Evolutionary conservation across 306 rosid genomes (phyloP), one percentile per base, ranked within the genome.

Genomic region (Cicer cuneatum): DNA sequence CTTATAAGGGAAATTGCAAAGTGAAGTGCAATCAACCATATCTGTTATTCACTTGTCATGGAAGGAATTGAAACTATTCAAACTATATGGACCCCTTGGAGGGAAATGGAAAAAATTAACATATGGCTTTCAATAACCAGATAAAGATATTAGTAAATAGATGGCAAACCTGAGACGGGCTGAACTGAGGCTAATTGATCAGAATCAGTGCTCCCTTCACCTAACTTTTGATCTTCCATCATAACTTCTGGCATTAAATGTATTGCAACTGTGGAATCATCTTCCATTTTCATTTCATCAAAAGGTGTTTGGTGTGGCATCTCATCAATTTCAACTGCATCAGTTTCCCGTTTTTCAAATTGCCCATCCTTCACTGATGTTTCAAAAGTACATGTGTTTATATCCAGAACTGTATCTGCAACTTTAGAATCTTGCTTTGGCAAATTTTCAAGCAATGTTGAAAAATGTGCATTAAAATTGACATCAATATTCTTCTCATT

Each of bases 141-240:
- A 67, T 15, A 58, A 53, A 69, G 56, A 53, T 43, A 41, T 2
- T 5, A 57, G 73, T 42, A 14, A 43, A 43, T 21, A 5, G 35
- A 57, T 40, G 47, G 56, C 15, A 21, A 78, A 86, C 92, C 96
- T 82, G 86, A 68, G 54, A 53, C 48, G 74, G 84, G 72, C 49
- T 69, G 83, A 83, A 74, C 73, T 6, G 53, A 11, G 59, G 77
- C 52, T 15, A 35, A 64, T 59, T 79, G 80, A 48, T 67, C 75
- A 59, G 66, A 62, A 57, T 46, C 71, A 37, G 68, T 43, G 69
- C 78, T 79, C 70, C 53, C 74, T 63, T 75, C 74, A 72, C 46
- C 90, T 7, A 60, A 49, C 59, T 59, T 71, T 68, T 82, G 64
- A 71, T 88, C 88, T 53, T 82, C 89, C 85, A 76, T 64, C 15